Base-by-base conservation (phyloP, 345 rosid genomes). In the Limnanthes douglasii region DNA sequence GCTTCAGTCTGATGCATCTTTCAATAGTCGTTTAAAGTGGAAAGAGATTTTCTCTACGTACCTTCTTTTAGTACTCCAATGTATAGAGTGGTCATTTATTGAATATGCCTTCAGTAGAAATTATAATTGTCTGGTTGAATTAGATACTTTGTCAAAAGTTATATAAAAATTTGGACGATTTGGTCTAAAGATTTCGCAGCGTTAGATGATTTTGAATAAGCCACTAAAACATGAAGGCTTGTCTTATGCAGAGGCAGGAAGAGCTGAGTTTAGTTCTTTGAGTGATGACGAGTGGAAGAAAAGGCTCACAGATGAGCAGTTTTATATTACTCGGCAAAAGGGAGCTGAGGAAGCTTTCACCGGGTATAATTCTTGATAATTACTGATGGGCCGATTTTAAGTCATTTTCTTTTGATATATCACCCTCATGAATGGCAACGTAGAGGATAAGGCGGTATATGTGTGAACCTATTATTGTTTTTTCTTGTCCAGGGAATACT, bases 281-380 rank as follows among this genome's bases (percentile, higher is more conserved):
- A 70, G 70, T 16, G 66, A 75, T 38, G 75, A 46, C 12, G 93
- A 88, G 34, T 73, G 75, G 95, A 79, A 79, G 75, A 68, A 59
- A 57, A 54, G 54, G 41, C 97, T 88, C 3, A 67, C 81, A 36
- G 45, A 48, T 0, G 70, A 88, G 50, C 95, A 88, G 37, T 83
- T 65, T 41, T 64, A 76, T 53, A 26, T 82, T 36, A 64, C 97
- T 11, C 72, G 95, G 15, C 76, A 76, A 18, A 78, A 88, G 37
- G 95, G 97, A 5, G 78, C 95, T 0, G 97, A 88, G 57, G 60
- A 83, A 62, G 97, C 97, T 25, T 88, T 88, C 59, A 65, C 73
- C 5, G 95, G 95, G 97, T 82, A 75, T 43, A 61, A 32, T 64
- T 15, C 6, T 21, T 38, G 7, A 6, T 24, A 13, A 2, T 21